Evolutionary conservation across 106 monocot genomes (phyloP).

Genomic region (Dendrobium nobile): DNA sequence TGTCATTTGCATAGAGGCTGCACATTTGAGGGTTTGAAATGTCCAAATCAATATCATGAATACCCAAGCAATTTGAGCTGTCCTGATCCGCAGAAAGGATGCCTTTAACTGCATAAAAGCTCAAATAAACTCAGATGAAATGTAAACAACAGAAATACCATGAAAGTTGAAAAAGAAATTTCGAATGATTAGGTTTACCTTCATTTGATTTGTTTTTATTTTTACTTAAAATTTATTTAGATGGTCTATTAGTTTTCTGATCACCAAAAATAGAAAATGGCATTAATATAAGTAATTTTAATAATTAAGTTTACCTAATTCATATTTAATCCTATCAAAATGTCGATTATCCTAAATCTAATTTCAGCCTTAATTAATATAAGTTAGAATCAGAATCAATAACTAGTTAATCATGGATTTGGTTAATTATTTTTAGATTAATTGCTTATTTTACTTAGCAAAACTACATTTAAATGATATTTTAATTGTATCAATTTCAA

Average conservation of each 20-base stretch:
- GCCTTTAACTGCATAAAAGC: constrained; percentile 14
- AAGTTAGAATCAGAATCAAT: neutral
- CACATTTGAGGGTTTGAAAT: constrained; percentile 75
- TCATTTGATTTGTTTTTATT: neutral
- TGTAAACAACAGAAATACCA: neutral
- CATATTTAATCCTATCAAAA: neutral
- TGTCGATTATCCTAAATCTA: neutral
- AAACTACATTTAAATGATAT: neutral
- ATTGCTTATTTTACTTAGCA: neutral
- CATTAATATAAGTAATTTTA: neutral
- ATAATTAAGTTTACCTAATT: neutral
- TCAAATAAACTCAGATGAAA: constrained; percentile 3
- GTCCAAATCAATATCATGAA: constrained; percentile 70
- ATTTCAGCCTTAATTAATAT: neutral
- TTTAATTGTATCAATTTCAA: neutral
- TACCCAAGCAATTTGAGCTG: constrained; percentile 12
- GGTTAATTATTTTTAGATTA: neutral
- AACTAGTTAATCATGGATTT: neutral
- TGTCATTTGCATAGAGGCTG: constrained; percentile 55
- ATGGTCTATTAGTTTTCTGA: neutral
- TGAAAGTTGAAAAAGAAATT: neutral
- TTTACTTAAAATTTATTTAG: neutral
- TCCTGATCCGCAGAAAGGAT: constrained; percentile 17
- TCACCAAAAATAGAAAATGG: neutral
- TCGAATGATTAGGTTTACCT: neutral